Conservation (phyloP, 768 basidiomycete species). For the Termitomyces sp. region DNA sequence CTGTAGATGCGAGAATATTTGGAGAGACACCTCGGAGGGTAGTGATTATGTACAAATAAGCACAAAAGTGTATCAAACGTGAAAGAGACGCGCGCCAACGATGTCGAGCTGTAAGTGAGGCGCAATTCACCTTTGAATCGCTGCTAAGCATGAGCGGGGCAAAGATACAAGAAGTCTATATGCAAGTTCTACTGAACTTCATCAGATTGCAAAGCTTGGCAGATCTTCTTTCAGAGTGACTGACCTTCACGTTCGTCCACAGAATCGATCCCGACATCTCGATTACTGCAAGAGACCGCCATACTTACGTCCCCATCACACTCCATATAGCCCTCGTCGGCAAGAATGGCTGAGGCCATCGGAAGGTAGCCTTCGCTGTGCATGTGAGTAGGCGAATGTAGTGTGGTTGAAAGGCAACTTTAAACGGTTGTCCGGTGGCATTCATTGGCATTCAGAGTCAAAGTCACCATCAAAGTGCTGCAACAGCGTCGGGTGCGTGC, state of each 20-base stretch:
- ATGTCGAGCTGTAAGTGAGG: conserved; percentile 74
- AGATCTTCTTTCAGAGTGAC: neutral
- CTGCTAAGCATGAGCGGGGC: conserved; percentile 62
- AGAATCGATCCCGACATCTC: conserved; percentile 6
- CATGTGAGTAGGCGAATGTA: neutral
- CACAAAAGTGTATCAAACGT: neutral
- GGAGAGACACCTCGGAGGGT: conserved; percentile 71
- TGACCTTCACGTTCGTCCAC: conserved; percentile 20
- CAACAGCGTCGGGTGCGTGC: conserved; percentile 36
- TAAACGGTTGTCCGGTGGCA: conserved; percentile 1
- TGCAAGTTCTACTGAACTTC: conserved; percentile 50
- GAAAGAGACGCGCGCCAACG: conserved; percentile 55
- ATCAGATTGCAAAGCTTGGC: neutral
- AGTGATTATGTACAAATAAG: conserved; percentile 41
- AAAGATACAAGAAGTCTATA: conserved; percentile 60
- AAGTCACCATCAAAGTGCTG: no score
- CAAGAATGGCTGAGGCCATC: neutral
- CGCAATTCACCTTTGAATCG: conserved; percentile 61
- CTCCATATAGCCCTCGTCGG: conserved; percentile 16
- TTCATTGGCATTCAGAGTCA: neutral
- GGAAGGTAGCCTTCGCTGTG: neutral
- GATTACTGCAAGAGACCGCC: conserved; percentile 1
- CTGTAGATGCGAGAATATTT: conserved; percentile 61
- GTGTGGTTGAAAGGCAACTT: conserved; percentile 16
- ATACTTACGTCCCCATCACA: conserved; percentile 3